phyloP scores from a whole-genome alignment of 2,329 filamentous ascomycete genomes.

The Paraphaeosphaeria minitans region DNA sequence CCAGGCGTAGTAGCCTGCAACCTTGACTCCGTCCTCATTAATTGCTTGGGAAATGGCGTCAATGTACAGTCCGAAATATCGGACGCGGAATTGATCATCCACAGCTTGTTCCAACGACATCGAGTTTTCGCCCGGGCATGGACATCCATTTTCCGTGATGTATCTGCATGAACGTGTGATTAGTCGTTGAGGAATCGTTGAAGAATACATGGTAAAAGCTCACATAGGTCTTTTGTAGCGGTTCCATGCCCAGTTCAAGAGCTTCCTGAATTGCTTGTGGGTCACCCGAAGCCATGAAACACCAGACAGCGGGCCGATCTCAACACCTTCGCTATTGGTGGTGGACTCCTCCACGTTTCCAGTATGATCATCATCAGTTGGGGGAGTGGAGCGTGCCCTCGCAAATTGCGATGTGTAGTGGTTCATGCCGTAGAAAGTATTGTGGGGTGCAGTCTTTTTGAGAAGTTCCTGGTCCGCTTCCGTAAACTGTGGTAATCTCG shows the following conservation, averaged over 20 bases:
- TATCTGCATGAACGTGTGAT: not conserved
- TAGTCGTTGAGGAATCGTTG: not conserved
- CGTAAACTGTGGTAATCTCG: constrained; percentile 47
- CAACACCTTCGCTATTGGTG: constrained; percentile 48
- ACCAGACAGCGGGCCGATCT: constrained; percentile 36
- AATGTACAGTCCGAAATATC: constrained; percentile 48
- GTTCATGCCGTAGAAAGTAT: constrained; percentile 51
- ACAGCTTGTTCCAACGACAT: constrained; percentile 36
- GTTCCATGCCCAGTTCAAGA: constrained; percentile 50
- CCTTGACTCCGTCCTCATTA: constrained; percentile 44
- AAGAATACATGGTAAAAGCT: constrained; percentile 11
- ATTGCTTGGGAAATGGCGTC: constrained; percentile 44
- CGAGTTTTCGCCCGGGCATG: constrained; percentile 44
- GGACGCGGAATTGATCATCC: constrained; percentile 47
- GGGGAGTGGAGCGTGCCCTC: constrained; percentile 40
- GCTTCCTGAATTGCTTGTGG: constrained; percentile 63
- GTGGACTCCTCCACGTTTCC: constrained; percentile 56
- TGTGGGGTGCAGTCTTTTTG: constrained; percentile 15
- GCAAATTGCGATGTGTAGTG: constrained; percentile 51
- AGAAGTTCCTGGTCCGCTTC: constrained; percentile 48
- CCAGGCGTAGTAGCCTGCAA: constrained; percentile 51
- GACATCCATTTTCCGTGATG: constrained; percentile 50
- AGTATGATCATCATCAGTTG: constrained; percentile 48
- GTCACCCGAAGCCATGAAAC: constrained; percentile 49
- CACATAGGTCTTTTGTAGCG: constrained; percentile 50